phyloP scores from a whole-genome alignment of 345 rosid genomes.

The Euphorbia lathyris region DNA sequence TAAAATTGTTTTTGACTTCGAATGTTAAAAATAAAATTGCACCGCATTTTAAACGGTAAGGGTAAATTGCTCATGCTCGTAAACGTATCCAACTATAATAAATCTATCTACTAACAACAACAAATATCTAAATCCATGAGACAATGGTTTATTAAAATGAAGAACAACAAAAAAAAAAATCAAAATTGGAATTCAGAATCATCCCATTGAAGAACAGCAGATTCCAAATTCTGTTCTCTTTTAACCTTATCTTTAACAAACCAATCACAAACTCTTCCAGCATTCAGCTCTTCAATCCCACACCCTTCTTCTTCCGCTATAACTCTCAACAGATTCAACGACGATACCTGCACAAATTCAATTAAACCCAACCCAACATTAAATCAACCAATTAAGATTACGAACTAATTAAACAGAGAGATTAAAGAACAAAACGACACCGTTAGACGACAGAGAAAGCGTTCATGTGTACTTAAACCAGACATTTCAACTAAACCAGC shows the following conservation, averaged over 20 bases:
- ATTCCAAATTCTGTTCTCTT: slow-evolving; percentile 59
- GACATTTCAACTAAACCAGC: slow-evolving; percentile 86
- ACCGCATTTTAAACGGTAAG: too few species aligned
- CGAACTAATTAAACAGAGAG: background rate
- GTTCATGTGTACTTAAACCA: slow-evolving; percentile 75
- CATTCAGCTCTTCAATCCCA: slow-evolving; percentile 78
- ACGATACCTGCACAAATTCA: slow-evolving; percentile 63
- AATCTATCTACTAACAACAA: too few species aligned
- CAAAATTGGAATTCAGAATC: slow-evolving; percentile 61
- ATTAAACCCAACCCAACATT: too few species aligned
- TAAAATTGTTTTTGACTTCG: too few species aligned
- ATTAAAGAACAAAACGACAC: slow-evolving; percentile 28
- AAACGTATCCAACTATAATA: too few species aligned
- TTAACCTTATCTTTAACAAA: slow-evolving; percentile 74
- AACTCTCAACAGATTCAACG: slow-evolving; percentile 73
- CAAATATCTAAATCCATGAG: too few species aligned
- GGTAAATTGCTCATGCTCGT: too few species aligned
- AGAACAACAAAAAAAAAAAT: too few species aligned
- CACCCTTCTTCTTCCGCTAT: slow-evolving; percentile 81
- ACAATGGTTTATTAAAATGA: too few species aligned
- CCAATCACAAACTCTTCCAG: slow-evolving; percentile 85
- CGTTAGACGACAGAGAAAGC: slow-evolving; percentile 82
- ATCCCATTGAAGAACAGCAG: slow-evolving; percentile 95
- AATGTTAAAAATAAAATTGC: too few species aligned
- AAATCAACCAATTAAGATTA: too few species aligned